These are phyloP conservation scores for Circinella minor DNA, from an alignment of 371 early-diverging fungal species.

Conservation along the genomic window DNA sequence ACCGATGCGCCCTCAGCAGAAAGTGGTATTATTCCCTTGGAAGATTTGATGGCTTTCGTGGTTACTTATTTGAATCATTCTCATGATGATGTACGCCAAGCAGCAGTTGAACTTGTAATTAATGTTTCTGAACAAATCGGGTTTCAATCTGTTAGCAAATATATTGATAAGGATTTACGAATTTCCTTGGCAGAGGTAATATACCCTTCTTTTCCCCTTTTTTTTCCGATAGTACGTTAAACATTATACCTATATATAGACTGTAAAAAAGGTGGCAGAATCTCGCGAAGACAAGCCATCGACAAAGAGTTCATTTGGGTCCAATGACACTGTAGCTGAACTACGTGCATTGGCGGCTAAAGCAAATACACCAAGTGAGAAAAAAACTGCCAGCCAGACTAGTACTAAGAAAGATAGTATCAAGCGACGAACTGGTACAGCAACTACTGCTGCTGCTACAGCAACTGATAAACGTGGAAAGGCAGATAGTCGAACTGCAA, in stretches of 20 bases:
- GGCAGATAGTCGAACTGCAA: neutral
- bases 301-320: constrained; percentile 14
- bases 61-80: constrained; percentile 66
- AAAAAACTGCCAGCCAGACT: constrained; percentile 7
- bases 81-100: constrained; percentile 71
- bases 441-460: neutral
- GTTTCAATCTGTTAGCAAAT: constrained; percentile 34
- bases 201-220: no score
- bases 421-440: constrained; percentile 12
- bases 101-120: constrained; percentile 64
- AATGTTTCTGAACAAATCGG: constrained; percentile 48
- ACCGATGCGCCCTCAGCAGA: neutral
- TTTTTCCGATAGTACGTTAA: no score
- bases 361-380: constrained; percentile 19
- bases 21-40: constrained; percentile 20
- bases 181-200: constrained; percentile 29
- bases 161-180: constrained; percentile 33
- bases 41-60: constrained; percentile 63
- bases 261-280: constrained; percentile 36
- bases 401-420: constrained; percentile 14
- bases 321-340: constrained; percentile 29
- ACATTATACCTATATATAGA: constrained; percentile 8
- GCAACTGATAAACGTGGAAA: constrained; percentile 5
- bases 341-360: constrained; percentile 40
- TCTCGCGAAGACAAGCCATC: neutral